Conservation (phyloP, 2,329 filamentous ascomycete genomes). For the Colletotrichum melonis region DNA sequence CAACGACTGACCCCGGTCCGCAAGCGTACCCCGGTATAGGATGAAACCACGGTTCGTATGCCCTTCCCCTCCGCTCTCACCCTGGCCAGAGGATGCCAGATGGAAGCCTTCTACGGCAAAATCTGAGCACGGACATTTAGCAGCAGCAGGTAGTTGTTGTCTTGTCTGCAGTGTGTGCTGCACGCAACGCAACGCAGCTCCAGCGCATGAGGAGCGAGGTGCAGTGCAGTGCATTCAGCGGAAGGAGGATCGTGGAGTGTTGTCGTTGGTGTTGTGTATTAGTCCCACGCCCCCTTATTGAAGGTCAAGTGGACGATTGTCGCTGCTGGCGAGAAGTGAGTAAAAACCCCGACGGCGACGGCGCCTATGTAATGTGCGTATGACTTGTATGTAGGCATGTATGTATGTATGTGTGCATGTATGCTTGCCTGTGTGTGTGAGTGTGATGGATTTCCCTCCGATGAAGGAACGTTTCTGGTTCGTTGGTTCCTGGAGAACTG, state of each 20-base stretch:
- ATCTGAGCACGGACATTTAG: conserved; percentile 36
- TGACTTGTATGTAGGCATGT: neutral
- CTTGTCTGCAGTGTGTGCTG: neutral
- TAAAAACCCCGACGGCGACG: neutral
- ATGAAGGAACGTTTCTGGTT: conserved; percentile 5
- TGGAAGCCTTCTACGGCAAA: conserved; percentile 34
- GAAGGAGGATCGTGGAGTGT: neutral
- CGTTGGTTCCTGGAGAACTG: neutral
- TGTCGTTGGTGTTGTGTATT: neutral
- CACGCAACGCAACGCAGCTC: conserved; percentile 1
- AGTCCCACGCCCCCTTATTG: neutral
- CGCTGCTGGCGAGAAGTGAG: conserved; percentile 4
- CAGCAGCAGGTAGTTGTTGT: neutral
- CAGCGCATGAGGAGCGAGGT: neutral
- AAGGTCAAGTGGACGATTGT: neutral
- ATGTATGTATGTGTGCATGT: neutral
- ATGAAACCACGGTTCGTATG: conserved; percentile 34
- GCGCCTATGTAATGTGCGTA: neutral
- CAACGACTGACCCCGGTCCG: neutral
- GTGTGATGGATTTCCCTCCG: conserved; percentile 8
- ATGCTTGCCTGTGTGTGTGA: neutral
- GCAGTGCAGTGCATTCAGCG: conserved; percentile 11
- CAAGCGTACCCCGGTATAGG: conserved; percentile 14
- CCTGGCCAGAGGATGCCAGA: conserved; percentile 15
- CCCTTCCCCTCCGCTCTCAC: conserved; percentile 15